Conservation (phyloP, 768 basidiomycete genomes). For the Chlorophyllum brunneum region DNA sequence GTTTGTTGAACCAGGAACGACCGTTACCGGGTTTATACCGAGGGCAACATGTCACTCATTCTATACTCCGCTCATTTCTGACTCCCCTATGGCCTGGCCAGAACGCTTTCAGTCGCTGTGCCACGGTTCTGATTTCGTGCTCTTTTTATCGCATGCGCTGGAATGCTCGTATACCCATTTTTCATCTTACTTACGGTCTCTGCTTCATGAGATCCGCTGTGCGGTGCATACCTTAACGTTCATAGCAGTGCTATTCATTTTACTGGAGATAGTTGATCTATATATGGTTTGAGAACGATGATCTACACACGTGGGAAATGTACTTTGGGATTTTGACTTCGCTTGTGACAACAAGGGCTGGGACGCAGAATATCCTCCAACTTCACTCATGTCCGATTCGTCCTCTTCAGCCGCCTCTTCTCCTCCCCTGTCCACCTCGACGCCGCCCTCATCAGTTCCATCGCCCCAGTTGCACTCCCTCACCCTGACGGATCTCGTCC, state of each 20-base stretch:
- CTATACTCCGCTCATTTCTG: conserved; percentile 1
- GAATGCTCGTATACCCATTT: conserved; percentile 5
- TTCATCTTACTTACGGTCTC: not conserved
- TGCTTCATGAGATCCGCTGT: not conserved
- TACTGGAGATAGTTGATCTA: conserved; percentile 8
- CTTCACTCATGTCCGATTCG: conserved; percentile 12
- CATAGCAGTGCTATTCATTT: not conserved
- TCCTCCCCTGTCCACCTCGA: conserved; percentile 36
- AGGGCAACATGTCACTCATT: not conserved
- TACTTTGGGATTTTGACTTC: not conserved
- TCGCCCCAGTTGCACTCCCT: conserved; percentile 57
- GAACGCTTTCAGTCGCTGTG: not conserved
- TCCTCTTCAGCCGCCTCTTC: conserved; percentile 36
- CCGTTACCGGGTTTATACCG: not conserved
- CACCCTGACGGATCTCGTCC: conserved; percentile 36
- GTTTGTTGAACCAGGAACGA: conserved; percentile 2
- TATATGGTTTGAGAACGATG: not conserved
- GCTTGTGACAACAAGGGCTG: not conserved
- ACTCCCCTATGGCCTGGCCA: not conserved
- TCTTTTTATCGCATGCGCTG: not conserved
- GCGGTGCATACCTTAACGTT: not conserved
- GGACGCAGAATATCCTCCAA: not conserved
- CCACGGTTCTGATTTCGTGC: not conserved
- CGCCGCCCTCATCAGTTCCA: conserved; percentile 51
- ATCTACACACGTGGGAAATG: conserved; percentile 5